Percentiles rank a stretch among this genome's conserved stretches.
Conservation (phyloP, 129 eudicot genomes). For the Rutidosis leptorrhynchoides region DNA sequence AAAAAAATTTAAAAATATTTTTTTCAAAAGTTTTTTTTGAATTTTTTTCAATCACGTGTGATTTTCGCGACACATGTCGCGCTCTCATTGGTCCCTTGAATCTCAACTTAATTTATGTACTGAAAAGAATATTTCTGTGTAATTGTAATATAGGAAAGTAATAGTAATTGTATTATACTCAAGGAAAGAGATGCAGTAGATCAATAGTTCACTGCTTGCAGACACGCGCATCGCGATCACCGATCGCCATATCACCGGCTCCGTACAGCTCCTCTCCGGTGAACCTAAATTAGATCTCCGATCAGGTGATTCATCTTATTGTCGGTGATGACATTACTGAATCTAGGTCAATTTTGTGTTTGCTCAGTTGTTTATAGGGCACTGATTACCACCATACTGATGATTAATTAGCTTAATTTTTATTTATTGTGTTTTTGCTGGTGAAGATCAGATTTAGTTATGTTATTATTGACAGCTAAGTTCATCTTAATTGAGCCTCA, state of each 20-base stretch:
- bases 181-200: constrained; percentile 16
- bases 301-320: constrained; percentile 31
- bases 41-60: too few species aligned
- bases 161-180: too few species aligned
- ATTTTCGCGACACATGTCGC: too few species aligned
- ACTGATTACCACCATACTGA: constrained; percentile 18
- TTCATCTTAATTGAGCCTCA: constrained; percentile 12
- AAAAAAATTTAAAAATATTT: too few species aligned
- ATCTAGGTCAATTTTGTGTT: constrained; percentile 18
- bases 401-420: background rate
- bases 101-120: too few species aligned
- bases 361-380: constrained; percentile 18
- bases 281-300: constrained; percentile 28
- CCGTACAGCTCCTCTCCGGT: constrained; percentile 9
- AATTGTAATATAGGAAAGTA: too few species aligned
- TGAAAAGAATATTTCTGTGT: too few species aligned
- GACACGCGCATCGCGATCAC: constrained; percentile 22
- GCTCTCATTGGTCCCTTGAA: too few species aligned
- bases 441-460: constrained; percentile 28
- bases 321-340: background rate
- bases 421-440: background rate
- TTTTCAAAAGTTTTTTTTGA: too few species aligned
- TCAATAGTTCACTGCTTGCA: constrained; percentile 6
- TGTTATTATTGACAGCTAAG: constrained; percentile 18
- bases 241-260: constrained; percentile 17